phyloP scores from a whole-genome alignment of 192 early-diverging fungal species.

The Coemansia sp. region DNA sequence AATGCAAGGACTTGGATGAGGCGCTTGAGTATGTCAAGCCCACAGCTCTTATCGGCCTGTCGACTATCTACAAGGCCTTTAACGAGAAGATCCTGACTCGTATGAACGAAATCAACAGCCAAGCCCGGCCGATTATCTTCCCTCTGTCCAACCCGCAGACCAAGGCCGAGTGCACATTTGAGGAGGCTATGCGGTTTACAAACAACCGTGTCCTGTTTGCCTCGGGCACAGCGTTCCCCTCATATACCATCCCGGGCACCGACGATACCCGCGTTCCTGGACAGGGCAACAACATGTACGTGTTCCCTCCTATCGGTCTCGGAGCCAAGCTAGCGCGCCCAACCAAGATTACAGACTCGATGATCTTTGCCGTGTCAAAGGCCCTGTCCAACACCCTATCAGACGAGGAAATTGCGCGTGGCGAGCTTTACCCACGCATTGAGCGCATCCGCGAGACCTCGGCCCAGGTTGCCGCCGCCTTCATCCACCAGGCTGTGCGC shows the following conservation, averaged over 20 bases:
- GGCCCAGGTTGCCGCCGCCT: slow-evolving; percentile 76
- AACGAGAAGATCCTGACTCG: slow-evolving; percentile 64
- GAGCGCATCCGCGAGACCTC: slow-evolving; percentile 84
- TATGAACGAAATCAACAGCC: slow-evolving; percentile 70
- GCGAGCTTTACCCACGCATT: slow-evolving; percentile 82
- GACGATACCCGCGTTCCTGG: slow-evolving; percentile 58
- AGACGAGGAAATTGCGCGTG: slow-evolving; percentile 62
- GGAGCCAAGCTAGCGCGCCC: slow-evolving; percentile 78
- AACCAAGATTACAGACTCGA: slow-evolving; percentile 66
- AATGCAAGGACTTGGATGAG: slow-evolving; percentile 70
- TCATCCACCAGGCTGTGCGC: slow-evolving; percentile 68
- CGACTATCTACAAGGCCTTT: slow-evolving; percentile 79
- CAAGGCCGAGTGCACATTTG: slow-evolving; percentile 95
- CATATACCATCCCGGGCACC: slow-evolving; percentile 63
- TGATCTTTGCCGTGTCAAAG: slow-evolving; percentile 81
- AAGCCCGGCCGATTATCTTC: slow-evolving; percentile 79
- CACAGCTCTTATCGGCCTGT: slow-evolving; percentile 87
- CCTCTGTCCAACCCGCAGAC: slow-evolving; percentile 85
- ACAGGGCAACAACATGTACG: slow-evolving; percentile 96
- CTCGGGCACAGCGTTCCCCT: slow-evolving; percentile 91
- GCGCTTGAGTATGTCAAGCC: slow-evolving; percentile 87
- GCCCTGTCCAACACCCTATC: slow-evolving; percentile 76
- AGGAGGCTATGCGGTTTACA: slow-evolving; percentile 82
- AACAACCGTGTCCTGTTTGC: slow-evolving; percentile 91
- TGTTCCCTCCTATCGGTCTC: slow-evolving; percentile 94